Evolutionary conservation across 495 filamentous ascomycete species (phyloP), one percentile per base, ranked within the genome.

Genomic region (Daldinia decipiens): DNA sequence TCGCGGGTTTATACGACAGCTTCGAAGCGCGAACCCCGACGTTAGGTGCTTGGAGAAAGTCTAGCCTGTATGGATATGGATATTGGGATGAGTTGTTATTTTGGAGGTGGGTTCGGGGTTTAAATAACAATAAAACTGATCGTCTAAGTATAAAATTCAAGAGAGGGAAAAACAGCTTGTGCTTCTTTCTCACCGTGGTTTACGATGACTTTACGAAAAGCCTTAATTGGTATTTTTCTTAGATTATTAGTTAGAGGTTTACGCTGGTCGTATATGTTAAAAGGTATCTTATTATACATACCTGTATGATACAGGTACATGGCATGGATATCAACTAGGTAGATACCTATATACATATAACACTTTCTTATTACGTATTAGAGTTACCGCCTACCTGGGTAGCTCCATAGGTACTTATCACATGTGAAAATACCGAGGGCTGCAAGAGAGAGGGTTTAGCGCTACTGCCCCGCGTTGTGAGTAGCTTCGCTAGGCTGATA

Each of bases 1-100:
- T 5, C 64, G 77, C n/a, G 53, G 70, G 7, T 80, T 84, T 15
- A 77, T 75, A 19, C 64, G 67, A 27, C 77, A 81, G 73, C 34
- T 80, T 52, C 59, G 57, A 43, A 15, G 4, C 0, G 70, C 77
- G 54, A 81, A 79, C 24, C 57, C 62, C 9, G 53, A 45, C 1
- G 70, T 81, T 12, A 51, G 57, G 5, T 78, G 55, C 52, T 50
- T 75, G n/a, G 53, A 36, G 9, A 19, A 9, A 4, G 19, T 24
- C 13, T 56, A 21, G 34, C 27, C 7, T 32, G 5, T 29, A 32
- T 32, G 29, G 29, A 4, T 29, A 32, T 32, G 29, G 29, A 32
- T 32, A 32, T 32, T 32, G 9, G 29, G 7, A 32, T 32, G 7
- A 32, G 6, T 8, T 1, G 7, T 8, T 32, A 32, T 32, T 7